These are phyloP conservation scores for Podospora tetraspora DNA, from an alignment of 495 filamentous ascomycete species.

Conservation along the genomic window DNA sequence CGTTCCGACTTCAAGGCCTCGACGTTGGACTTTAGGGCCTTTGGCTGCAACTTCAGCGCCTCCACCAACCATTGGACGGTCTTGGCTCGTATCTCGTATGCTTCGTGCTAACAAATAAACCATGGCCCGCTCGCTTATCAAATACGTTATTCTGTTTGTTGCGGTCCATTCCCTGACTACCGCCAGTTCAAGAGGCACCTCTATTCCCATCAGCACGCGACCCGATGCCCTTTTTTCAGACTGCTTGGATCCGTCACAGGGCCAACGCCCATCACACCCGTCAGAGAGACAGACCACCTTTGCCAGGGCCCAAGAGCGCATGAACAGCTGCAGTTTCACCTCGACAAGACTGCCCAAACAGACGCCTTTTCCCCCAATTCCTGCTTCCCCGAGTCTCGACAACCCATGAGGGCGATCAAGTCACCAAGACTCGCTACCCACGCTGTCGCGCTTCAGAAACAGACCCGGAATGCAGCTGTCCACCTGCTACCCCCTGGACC, in stretches of 20 bases:
- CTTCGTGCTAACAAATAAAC: too few species aligned
- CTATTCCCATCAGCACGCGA: background rate
- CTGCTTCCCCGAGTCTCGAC: background rate
- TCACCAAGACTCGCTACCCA: conserved; percentile 5
- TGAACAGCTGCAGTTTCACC: conserved; percentile 30
- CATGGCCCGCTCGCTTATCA: too few species aligned
- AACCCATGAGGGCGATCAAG: conserved; percentile 14
- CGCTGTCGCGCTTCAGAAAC: conserved; percentile 1
- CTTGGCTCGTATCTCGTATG: too few species aligned
- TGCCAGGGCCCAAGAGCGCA: conserved; percentile 12
- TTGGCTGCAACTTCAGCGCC: too few species aligned
- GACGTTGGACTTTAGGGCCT: too few species aligned
- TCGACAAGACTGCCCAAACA: conserved; percentile 3
- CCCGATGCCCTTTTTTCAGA: background rate
- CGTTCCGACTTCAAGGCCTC: too few species aligned
- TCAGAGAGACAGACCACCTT: background rate
- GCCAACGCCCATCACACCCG: conserved; percentile 1
- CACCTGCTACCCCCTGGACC: background rate
- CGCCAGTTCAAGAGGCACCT: background rate
- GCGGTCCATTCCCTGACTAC: background rate
- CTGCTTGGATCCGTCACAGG: background rate
- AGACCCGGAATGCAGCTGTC: conserved; percentile 7
- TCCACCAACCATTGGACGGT: too few species aligned
- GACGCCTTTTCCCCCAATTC: background rate
- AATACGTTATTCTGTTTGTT: too few species aligned